Conservation (phyloP, 2,329 filamentous ascomycete genomes). For the Pseudogymnoascus sp. region DNA sequence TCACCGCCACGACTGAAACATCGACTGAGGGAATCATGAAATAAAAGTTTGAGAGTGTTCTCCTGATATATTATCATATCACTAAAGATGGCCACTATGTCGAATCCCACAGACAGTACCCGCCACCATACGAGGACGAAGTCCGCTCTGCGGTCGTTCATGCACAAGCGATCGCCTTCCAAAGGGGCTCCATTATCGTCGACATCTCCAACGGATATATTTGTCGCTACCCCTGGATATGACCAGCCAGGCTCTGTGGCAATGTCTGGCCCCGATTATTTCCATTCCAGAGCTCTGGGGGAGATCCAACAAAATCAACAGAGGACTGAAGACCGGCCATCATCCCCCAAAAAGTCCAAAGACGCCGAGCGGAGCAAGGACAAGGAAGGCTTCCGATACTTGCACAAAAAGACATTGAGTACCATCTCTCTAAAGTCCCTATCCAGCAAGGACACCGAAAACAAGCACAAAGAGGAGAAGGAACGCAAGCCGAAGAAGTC, state of each 20-base stretch:
- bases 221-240: slow-evolving; percentile 19
- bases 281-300: slow-evolving; percentile 41
- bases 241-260: slow-evolving; percentile 20
- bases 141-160: slow-evolving; percentile 29
- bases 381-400: slow-evolving; percentile 30
- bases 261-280: slow-evolving; percentile 31
- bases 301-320: slow-evolving; percentile 51
- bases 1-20: slow-evolving; percentile 4
- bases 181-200: slow-evolving; percentile 21
- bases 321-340: slow-evolving; percentile 28
- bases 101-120: background rate
- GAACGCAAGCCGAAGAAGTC: slow-evolving; percentile 63
- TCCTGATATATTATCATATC: slow-evolving; percentile 9
- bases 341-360: slow-evolving; percentile 35
- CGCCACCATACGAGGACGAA: slow-evolving; percentile 26
- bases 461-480: slow-evolving; percentile 37
- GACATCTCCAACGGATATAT: slow-evolving; percentile 16
- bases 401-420: slow-evolving; percentile 40
- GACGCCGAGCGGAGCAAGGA: slow-evolving; percentile 29
- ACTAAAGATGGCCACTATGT: slow-evolving; percentile 23
- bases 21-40: slow-evolving; percentile 7
- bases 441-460: slow-evolving; percentile 31
- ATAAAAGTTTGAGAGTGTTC: background rate
- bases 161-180: slow-evolving; percentile 28
- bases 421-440: slow-evolving; percentile 40